Evolutionary conservation across 2,329 filamentous ascomycete genomes (phyloP), one percentile per base, ranked within the genome.

Genomic region (Cytospora piceae): DNA sequence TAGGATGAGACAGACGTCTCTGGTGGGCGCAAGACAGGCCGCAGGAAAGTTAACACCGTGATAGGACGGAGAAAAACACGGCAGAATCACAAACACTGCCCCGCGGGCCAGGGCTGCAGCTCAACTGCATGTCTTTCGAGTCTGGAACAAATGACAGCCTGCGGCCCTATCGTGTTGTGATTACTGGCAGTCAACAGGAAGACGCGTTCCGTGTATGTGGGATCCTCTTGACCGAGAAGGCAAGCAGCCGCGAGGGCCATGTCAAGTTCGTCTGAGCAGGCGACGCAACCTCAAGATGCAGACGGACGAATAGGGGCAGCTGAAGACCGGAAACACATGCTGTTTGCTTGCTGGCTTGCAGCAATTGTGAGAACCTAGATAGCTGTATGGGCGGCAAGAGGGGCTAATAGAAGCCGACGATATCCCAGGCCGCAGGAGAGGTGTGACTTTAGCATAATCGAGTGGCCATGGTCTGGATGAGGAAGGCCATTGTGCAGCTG

Each of bases 1-100:
- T 32, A 57, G 53, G 61, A 63, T 63, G 61, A 63, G 61, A 63
- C 61, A 63, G 56, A 63, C 52, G 60, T 42, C 53, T 56, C 60
- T 56, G 29, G 39, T 56, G 53, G 39, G 51, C 57, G 53, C 61
- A 63, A 63, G 53, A 63, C 61, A 57, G 56, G 22, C 39, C 29
- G 53, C 42, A 63, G n/a, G 32, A 37, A 15, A 55, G 9, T 11
- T n/a, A 51, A 63, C 46, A 57, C 39, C 61, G 34, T 63, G 53
- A 63, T 63, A 57, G 39, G 61, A 57, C 54, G 61, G 61, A 57
- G 53, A 57, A 57, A 39, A 51, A 24, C 24, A 11, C 53, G 53
- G 53, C 39, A 57, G 53, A 42, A 39, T 55, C 29, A 55, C 61
- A 57, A 53, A 63, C 61, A 54, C 56, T 53, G 39, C 51, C 32